phyloP scores from a whole-genome alignment of 129 eudicot species.

The Logfia minima region DNA sequence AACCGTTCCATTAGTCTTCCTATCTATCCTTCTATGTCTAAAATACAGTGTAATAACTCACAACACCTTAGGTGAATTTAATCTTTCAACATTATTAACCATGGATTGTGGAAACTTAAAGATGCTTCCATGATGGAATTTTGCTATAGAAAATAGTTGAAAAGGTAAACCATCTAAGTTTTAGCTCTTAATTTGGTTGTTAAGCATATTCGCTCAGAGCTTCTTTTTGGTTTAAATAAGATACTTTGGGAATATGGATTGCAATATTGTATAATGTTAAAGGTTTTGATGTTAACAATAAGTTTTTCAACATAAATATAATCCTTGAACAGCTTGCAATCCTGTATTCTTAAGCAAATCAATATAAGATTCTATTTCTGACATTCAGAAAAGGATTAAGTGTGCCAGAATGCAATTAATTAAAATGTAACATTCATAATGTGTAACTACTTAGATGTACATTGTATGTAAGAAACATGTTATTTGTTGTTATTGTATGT shows the following conservation, averaged over 20 bases:
- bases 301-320: neutral
- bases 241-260: neutral
- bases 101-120: neutral
- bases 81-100: neutral
- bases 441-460: too few species aligned
- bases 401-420: too few species aligned
- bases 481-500: too few species aligned
- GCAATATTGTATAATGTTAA: neutral
- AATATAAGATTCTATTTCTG: neutral
- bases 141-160: neutral
- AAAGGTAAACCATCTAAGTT: too few species aligned
- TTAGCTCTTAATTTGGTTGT: neutral
- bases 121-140: neutral
- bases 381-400: neutral
- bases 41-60: neutral
- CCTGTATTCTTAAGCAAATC: neutral
- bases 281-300: neutral
- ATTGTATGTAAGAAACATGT: too few species aligned
- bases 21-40: neutral
- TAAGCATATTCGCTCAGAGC: neutral
- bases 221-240: too few species aligned
- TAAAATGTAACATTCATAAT: too few species aligned
- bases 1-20: neutral
- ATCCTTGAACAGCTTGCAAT: constrained; percentile 1
- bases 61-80: neutral